Evolutionary conservation across 1,284 basidiomycete genomes (phyloP).

Genomic region (Cutaneotrichosporon sp.): DNA sequence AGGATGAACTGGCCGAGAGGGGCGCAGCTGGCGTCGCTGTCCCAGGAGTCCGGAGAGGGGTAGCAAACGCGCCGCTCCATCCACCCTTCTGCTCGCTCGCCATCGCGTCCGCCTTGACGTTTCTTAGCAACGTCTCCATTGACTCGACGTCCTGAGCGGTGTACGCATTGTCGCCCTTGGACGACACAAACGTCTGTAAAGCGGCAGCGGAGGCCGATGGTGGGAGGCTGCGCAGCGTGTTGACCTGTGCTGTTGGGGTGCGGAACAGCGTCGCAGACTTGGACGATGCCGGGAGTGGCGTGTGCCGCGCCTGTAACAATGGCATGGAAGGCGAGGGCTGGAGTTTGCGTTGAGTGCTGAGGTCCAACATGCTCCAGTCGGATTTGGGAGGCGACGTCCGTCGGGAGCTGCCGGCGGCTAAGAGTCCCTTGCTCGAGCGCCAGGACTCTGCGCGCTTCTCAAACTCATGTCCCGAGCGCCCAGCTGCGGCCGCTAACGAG

Average conservation of each 20-base stretch:
- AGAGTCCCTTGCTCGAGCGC: conserved; percentile 18
- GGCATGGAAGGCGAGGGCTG: conserved; percentile 13
- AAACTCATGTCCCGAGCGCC: conserved; percentile 26
- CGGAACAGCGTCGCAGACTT: not conserved
- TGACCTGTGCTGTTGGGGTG: conserved; percentile 2
- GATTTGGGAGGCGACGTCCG: not conserved
- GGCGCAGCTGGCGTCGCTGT: not conserved
- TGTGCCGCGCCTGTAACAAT: not conserved
- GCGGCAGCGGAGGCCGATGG: conserved; percentile 23
- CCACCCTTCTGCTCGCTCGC: conserved; percentile 4
- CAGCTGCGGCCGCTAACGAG: conserved; percentile 30
- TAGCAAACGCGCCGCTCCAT: conserved; percentile 22
- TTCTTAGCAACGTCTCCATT: conserved; percentile 31
- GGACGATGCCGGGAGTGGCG: not conserved
- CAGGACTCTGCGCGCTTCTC: conserved; percentile 27
- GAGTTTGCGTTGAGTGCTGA: not conserved
- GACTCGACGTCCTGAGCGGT: conserved; percentile 28
- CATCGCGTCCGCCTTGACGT: conserved; percentile 24
- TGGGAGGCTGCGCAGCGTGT: not conserved
- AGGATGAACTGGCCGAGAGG: conserved; percentile 19
- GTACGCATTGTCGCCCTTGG: conserved; percentile 29
- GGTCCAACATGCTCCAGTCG: conserved; percentile 8
- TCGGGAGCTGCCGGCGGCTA: not conserved
- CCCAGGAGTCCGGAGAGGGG: not conserved
- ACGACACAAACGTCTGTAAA: conserved; percentile 31